phyloP scores from a whole-genome alignment of 1,139 yeast genomes.

The Candida pseudoviswanathii region DNA sequence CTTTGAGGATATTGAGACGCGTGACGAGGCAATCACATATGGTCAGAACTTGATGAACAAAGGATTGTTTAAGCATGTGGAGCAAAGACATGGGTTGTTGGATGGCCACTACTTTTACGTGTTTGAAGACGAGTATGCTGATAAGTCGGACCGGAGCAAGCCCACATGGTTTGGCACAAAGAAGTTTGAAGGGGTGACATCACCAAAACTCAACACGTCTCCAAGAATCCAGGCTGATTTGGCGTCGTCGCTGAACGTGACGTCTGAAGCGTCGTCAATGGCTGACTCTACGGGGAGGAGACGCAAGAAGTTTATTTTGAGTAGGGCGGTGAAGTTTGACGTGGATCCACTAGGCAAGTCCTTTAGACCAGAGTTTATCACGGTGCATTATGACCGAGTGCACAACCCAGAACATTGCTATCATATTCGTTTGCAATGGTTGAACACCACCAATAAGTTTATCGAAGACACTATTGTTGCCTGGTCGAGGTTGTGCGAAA shows the following conservation, averaged over 20 bases:
- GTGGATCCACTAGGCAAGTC: slow-evolving; percentile 76
- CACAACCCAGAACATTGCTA: slow-evolving; percentile 96
- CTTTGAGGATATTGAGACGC: slow-evolving; percentile 73
- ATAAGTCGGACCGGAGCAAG: slow-evolving; percentile 26
- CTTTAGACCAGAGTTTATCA: slow-evolving; percentile 73
- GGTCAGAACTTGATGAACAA: slow-evolving; percentile 77
- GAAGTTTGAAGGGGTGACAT: slow-evolving; percentile 20
- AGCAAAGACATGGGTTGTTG: slow-evolving; percentile 75
- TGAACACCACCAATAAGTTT: slow-evolving; percentile 83
- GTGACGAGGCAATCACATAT: slow-evolving; percentile 80
- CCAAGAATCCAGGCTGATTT: slow-evolving; percentile 24
- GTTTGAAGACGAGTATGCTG: slow-evolving; percentile 58
- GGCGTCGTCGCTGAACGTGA: slow-evolving; percentile 16
- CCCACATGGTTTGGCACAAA: slow-evolving; percentile 37
- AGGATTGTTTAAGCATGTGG: slow-evolving; percentile 79
- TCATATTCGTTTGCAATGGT: slow-evolving; percentile 91
- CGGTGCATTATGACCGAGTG: slow-evolving; percentile 86
- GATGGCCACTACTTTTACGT: slow-evolving; percentile 94
- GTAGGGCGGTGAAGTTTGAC: slow-evolving; percentile 67
- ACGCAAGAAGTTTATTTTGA: slow-evolving; percentile 42
- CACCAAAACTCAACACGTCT: slow-evolving; percentile 31
- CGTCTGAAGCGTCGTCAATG: slow-evolving; percentile 39
- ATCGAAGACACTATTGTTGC: slow-evolving; percentile 84
- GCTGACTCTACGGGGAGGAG: slow-evolving; percentile 30
- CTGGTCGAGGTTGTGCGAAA: slow-evolving; percentile 81